Base-by-base conservation (phyloP, 805 yeast species). In the Saccharomycopsis fermentans region DNA sequence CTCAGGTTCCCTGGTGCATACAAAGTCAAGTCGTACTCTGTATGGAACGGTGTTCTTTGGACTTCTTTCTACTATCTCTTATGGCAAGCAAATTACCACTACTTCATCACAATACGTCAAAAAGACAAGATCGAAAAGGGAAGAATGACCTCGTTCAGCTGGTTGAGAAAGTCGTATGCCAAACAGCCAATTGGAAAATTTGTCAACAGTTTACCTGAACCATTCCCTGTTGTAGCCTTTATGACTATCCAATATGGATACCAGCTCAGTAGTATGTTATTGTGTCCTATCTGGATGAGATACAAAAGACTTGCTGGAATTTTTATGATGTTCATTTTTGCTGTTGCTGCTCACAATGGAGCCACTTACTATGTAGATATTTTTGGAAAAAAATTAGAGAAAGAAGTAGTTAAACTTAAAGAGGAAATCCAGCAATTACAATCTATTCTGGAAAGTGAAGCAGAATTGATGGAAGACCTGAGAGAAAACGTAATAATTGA, bases 321-420 rank as follows among this genome's bases (percentile, higher is more conserved):
- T 0, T 91, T 90, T 67, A 77, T 92, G 63, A 71, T 81, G 1
- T 76, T 79, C 55, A 88, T 92, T n/a, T 90, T 91, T 65, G 69
- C 83, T 52, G 78, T 81, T 69, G 95, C 98, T 1, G 77, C 90
- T 48, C 90, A 86, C 69, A 91, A 94, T 64, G 99, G 99, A 32
- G 99, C 98, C 1, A 89, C 96, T 0, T 92, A 89, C 69, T 92
- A 92, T 69, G 78, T 94, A 58, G 98, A 92, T 66, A 85, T 86
- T 55, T 94, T 90, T 71, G 98, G 98, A 21, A 86, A 84, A 68
- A 80, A 91, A 63, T 84, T 90, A 67, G 96, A 90, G 67, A 88
- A 86, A 66, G 97, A 94, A 69, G 90, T 92, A 26, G 71, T 75
- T 27, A 81, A 81, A 65, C 74, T 92, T 66, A 86, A 83, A 69